Evolutionary conservation across 305 asterid species (phyloP).

Genomic region (Ajuga reptans): DNA sequence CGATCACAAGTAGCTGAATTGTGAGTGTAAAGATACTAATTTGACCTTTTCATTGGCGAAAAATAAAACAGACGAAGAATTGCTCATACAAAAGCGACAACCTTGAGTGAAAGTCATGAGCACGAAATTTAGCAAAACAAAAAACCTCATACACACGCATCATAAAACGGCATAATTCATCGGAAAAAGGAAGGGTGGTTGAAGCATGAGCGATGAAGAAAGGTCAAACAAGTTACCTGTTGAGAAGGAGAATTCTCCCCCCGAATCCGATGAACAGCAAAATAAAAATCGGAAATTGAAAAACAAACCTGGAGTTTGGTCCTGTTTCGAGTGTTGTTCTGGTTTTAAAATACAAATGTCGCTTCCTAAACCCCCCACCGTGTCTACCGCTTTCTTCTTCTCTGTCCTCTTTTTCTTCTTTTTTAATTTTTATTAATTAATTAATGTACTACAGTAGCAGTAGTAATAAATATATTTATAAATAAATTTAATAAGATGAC

Average conservation of each 20-base stretch:
- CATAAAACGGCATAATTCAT: neutral
- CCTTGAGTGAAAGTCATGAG: slow-evolving; percentile 1
- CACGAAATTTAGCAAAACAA: slow-evolving; percentile 4
- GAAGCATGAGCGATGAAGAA: slow-evolving; percentile 8
- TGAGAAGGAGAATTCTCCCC: neutral
- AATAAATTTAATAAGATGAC: too few relatives aligned
- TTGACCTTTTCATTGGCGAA: too few relatives aligned
- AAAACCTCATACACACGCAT: neutral
- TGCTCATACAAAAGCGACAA: too few relatives aligned
- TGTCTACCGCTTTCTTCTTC: slow-evolving; percentile 23
- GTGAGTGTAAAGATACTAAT: neutral
- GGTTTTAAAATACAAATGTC: slow-evolving; percentile 38
- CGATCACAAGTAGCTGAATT: slow-evolving; percentile 7
- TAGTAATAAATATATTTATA: too few relatives aligned
- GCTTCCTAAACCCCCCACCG: slow-evolving; percentile 41
- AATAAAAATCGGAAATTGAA: slow-evolving; percentile 18
- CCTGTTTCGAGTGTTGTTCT: neutral
- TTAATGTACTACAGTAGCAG: neutral
- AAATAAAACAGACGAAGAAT: too few relatives aligned
- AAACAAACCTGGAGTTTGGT: slow-evolving; percentile 10
- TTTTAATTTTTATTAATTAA: neutral
- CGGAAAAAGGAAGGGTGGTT: neutral
- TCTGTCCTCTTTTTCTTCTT: neutral
- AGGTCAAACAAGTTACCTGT: slow-evolving; percentile 24
- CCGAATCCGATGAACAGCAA: slow-evolving; percentile 14